These are phyloP conservation scores for Flaveria robusta DNA, from an alignment of 129 eudicot genomes.

Conservation along the genomic window DNA sequence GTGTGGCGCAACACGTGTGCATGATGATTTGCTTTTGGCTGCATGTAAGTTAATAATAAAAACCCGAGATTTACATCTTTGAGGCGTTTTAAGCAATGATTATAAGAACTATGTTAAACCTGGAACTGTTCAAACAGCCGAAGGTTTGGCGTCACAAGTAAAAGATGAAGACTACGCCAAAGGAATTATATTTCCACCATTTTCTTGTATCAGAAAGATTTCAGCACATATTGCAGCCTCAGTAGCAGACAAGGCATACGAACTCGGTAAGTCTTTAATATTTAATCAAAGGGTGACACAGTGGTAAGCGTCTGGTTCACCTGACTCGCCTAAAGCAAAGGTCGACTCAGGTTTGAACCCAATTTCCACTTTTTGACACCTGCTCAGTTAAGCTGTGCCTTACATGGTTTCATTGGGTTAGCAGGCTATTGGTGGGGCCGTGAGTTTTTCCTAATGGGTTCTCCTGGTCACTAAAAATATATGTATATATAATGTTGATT, in stretches of 20 bases:
- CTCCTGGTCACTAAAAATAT: not conserved
- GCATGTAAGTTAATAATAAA: conserved; percentile 74
- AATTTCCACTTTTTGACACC: too few relatives aligned
- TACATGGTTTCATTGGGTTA: not conserved
- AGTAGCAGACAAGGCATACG: conserved; percentile 81
- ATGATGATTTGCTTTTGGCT: conserved; percentile 84
- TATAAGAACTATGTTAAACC: not conserved
- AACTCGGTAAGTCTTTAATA: conserved; percentile 56
- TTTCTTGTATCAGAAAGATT: conserved; percentile 63
- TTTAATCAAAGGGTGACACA: not conserved
- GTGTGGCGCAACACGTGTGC: conserved; percentile 86
- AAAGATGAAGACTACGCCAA: conserved; percentile 59
- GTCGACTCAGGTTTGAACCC: too few relatives aligned
- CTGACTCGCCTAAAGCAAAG: too few relatives aligned
- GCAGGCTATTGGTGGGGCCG: not conserved
- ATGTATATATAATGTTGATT: conserved; percentile 4
- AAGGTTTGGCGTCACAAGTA: conserved; percentile 84
- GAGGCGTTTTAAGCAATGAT: not conserved
- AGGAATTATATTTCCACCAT: conserved; percentile 82
- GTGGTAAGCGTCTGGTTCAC: too few relatives aligned
- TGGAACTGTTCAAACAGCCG: conserved; percentile 48
- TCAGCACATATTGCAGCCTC: conserved; percentile 79
- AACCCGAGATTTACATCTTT: not conserved
- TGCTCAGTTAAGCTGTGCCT: not conserved
- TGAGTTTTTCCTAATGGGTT: not conserved